Base-by-base conservation (phyloP, 139 green algal species). In the Nannochloris sp. region DNA sequence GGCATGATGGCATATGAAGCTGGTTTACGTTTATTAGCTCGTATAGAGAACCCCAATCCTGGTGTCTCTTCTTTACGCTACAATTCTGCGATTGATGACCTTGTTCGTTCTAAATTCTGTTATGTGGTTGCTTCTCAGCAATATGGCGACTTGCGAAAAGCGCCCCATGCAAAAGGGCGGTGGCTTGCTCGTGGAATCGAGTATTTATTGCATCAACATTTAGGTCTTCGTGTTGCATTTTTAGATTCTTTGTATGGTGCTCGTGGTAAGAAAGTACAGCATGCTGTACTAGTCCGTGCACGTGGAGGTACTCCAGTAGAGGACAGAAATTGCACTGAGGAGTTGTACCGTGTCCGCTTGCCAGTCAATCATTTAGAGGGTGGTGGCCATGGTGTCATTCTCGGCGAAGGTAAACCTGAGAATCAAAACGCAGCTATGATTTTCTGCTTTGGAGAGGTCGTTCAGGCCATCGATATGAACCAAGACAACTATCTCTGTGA, bases 361-460 rank as follows among this genome's bases (percentile, higher is more conserved):
- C 87, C 87, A 2, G 61, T 67, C 33, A 75, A 81, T 60, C 57
- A 47, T 6, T 27, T 65, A 12, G 30, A 34, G 8, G 74, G 69
- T 61, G 72, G 55, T 3, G 54, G 54, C 15, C 70, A 74, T 31
- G 74, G 74, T 30, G 67, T 82, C 33, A 73, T 82, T 25, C 68
- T 93, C n/a, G 88, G 88, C 1, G 88, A 95, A 73, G 88, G 88
- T 67, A 95, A 95, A 74, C 88, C 88, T 1, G 88, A 95, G 82
- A 95, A 95, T 74, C 88, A 95, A 68, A 95, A 95, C 76, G 81
- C 90, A 48, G 79, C 87, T 12, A 75, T 86, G 64, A 89, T 90
- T 63, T 95, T 94, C 72, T 83, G 77, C 46, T 82, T 87, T 62
- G 79, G 85, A 9, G 84, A 87, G 66, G 66, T 71, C 23, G 34